Evolutionary conservation across 2,329 filamentous ascomycete genomes (phyloP).

Genomic region (Metarhizium brunneum): DNA sequence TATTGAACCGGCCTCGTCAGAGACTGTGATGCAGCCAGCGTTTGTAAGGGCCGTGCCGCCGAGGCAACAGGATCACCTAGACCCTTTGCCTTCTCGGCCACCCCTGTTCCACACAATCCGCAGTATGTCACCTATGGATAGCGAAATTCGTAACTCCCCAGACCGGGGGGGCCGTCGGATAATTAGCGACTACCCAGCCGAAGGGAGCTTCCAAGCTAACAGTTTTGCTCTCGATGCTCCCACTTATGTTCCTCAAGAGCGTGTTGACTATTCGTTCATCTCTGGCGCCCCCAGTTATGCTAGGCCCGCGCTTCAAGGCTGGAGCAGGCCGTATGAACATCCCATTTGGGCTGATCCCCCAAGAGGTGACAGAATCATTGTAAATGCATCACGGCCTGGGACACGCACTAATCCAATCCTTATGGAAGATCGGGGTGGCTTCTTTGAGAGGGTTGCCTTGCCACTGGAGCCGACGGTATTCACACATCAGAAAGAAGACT

Average conservation of each 20-base stretch:
- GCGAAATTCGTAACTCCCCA: neutral
- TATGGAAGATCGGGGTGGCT: slow-evolving; percentile 31
- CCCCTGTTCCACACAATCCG: slow-evolving; percentile 10
- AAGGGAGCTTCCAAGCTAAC: neutral
- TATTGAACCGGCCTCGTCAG: slow-evolving; percentile 34
- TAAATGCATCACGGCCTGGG: slow-evolving; percentile 21
- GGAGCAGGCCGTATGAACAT: slow-evolving; percentile 9
- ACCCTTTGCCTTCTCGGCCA: slow-evolving; percentile 10
- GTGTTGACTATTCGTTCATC: neutral
- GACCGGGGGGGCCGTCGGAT: slow-evolving; percentile 7
- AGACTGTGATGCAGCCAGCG: slow-evolving; percentile 19
- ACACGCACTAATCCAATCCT: slow-evolving; percentile 23
- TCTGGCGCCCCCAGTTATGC: neutral
- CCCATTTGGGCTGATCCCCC: slow-evolving; percentile 9
- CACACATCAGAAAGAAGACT: neutral
- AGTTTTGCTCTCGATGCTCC: slow-evolving; percentile 1
- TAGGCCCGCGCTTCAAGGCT: slow-evolving; percentile 4
- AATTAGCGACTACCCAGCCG: slow-evolving; percentile 7
- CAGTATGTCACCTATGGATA: slow-evolving; percentile 2
- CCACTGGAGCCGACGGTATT: neutral
- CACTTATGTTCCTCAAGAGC: slow-evolving; percentile 1
- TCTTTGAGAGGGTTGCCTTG: slow-evolving; percentile 22
- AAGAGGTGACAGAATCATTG: slow-evolving; percentile 18
- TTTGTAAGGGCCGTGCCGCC: slow-evolving; percentile 25
- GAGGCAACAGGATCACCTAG: slow-evolving; percentile 14